Evolutionary conservation across 257 asterid species (phyloP).

Genomic region (Coffea eugenioides): DNA sequence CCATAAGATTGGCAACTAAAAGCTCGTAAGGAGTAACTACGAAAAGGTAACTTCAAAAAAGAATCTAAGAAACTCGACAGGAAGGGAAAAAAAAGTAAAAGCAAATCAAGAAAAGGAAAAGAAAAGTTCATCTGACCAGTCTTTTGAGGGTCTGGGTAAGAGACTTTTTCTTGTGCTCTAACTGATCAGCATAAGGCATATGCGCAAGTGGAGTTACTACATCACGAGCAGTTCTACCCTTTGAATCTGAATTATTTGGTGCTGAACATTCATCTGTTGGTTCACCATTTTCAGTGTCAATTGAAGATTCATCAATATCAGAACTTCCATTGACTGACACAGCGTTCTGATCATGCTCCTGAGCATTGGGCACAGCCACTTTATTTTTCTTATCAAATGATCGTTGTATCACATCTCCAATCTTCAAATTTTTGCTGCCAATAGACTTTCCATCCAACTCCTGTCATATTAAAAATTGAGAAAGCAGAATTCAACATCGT

Average conservation of each 20-base stretch:
- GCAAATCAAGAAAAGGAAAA: conserved; percentile 1
- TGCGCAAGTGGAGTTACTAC: conserved; percentile 96
- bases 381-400: conserved; percentile 62
- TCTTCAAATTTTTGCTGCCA: conserved; percentile 74
- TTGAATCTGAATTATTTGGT: conserved; percentile 35
- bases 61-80: not conserved
- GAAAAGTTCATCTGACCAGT: conserved; percentile 48
- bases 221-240: conserved; percentile 69
- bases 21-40: not conserved
- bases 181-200: conserved; percentile 83
- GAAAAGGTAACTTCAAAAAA: not conserved
- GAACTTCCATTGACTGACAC: conserved; percentile 23
- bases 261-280: conserved; percentile 28
- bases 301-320: conserved; percentile 23
- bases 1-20: not conserved
- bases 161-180: conserved; percentile 73
- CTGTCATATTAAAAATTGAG: conserved; percentile 45
- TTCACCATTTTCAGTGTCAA: conserved; percentile 38
- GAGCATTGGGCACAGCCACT: conserved; percentile 25
- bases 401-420: conserved; percentile 67
- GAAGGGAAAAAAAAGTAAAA: not conserved
- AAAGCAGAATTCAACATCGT: not conserved
- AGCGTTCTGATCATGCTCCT: conserved; percentile 27
- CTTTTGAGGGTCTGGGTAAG: conserved; percentile 69
- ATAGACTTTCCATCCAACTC: conserved; percentile 67